phyloP scores from a whole-genome alignment of 2,329 filamentous ascomycete species.

The Venturia pyrina region DNA sequence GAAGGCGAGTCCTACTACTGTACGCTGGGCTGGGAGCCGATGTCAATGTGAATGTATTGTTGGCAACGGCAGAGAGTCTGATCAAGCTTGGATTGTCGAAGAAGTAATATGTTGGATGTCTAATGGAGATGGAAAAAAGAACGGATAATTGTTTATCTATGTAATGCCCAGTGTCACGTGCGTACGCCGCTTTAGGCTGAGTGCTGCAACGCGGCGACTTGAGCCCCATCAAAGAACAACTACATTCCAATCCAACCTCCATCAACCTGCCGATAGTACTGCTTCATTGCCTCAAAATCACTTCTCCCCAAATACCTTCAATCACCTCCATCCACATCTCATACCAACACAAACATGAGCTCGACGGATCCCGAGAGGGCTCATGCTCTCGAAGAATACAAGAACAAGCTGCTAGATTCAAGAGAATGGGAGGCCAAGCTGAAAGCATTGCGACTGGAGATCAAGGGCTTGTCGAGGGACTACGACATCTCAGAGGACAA shows the following conservation, averaged over 20 bases:
- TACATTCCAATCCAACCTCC: not conserved
- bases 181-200: not conserved
- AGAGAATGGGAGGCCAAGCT: conserved; percentile 98
- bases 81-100: conserved; percentile 15
- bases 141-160: not conserved
- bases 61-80: conserved; percentile 17
- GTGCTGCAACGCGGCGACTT: not conserved
- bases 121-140: too few relatives aligned
- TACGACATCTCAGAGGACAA: conserved; percentile 98
- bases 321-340: not conserved
- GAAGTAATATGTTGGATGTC: not conserved
- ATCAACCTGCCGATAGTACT: not conserved
- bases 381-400: conserved; percentile 43
- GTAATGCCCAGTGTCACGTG: not conserved
- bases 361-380: conserved; percentile 39
- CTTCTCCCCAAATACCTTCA: not conserved
- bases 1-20: conserved; percentile 18
- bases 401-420: conserved; percentile 63
- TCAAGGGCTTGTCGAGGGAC: conserved; percentile 89
- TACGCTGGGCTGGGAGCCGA: conserved; percentile 18
- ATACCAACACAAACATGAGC: conserved; percentile 22
- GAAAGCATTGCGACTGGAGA: conserved; percentile 85
- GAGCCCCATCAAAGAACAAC: not conserved
- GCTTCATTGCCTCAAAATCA: not conserved
- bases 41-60: conserved; percentile 16